Evolutionary conservation across 768 basidiomycete species (phyloP), one percentile per base, ranked within the genome.

Genomic region (Filobasidium wieringae): DNA sequence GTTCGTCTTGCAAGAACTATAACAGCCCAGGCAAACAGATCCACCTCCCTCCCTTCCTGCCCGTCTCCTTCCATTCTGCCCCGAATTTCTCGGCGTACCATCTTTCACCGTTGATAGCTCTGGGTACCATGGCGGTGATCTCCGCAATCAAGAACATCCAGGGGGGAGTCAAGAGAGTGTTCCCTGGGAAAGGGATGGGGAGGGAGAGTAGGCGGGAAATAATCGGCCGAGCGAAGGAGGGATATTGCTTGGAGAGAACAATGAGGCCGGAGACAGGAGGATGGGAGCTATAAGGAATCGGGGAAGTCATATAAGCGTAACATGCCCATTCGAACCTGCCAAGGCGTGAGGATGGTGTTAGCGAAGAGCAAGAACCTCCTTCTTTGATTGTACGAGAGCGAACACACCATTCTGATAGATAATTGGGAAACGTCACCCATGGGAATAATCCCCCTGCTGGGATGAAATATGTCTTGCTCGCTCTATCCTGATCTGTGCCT

Each of bases 361-460:
- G 33, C n/a, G n/a, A n/a, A n/a, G n/a, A n/a, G n/a, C n/a, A n/a
- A n/a, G n/a, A n/a, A n/a, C 37, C 22, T 27, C 54, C 22, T 12
- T 15, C 39, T 27, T 26, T 26, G 1, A 50, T 36, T 3, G 29
- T 40, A 31, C 26, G 11, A 17, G 36, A 3, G 4, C 11, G 5
- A 27, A 65, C 71, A 51, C 33, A 72, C 71, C 93, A 97, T 70
- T 96, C 93, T 74, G 85, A 89, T 19, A 89, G 76, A 75, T 96
- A 97, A 72, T 95, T 90, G 9, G 93, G 93, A 75, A 84, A 93
- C 6, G 89, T 88, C 65, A 96, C 77, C 67, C 81, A 84, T 40
- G 71, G 66, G 77, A 86, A 95, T 17, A 93, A 76, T 22, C 81
- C 79, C 0, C 86, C 88, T 51, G 84, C 80, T 0, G 93, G 90